phyloP scores from a whole-genome alignment of 768 basidiomycete species.

The Clitopilus hobsonii region DNA sequence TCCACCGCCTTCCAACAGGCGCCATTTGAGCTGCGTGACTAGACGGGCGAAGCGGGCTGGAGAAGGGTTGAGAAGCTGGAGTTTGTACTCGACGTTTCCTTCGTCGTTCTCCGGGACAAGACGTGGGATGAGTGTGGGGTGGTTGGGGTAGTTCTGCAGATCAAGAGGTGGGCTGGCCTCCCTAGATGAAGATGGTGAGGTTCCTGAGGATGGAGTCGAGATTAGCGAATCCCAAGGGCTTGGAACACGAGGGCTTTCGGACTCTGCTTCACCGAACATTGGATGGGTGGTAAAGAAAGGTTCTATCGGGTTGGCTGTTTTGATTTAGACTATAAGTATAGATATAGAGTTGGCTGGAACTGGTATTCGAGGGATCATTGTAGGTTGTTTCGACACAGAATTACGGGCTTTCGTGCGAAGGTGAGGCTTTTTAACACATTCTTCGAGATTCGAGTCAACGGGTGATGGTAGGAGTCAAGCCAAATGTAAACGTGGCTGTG shows the following conservation, averaged over 20 bases:
- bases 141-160: neutral
- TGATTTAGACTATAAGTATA: neutral
- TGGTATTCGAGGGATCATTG: conserved; percentile 28
- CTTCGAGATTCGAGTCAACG: conserved; percentile 10
- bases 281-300: neutral
- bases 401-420: conserved; percentile 8
- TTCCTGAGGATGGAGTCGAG: conserved; percentile 43
- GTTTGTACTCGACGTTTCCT: conserved; percentile 94
- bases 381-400: neutral
- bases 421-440: conserved; percentile 5
- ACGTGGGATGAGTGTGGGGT: conserved; percentile 33
- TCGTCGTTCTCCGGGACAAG: conserved; percentile 77
- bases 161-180: conserved; percentile 24
- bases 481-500: neutral
- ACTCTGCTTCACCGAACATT: conserved; percentile 84
- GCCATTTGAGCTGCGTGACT: conserved; percentile 95
- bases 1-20: conserved; percentile 79
- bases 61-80: conserved; percentile 79
- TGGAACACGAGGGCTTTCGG: conserved; percentile 73
- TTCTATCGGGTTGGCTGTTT: neutral
- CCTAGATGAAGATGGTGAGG: conserved; percentile 23
- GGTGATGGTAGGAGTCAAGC: neutral
- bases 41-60: conserved; percentile 75
- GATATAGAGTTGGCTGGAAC: conserved; percentile 1
- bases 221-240: conserved; percentile 82